Evolutionary conservation across 805 yeast species (phyloP), one percentile per base, ranked within the genome.

Genomic region (Candida taoyuanica): DNA sequence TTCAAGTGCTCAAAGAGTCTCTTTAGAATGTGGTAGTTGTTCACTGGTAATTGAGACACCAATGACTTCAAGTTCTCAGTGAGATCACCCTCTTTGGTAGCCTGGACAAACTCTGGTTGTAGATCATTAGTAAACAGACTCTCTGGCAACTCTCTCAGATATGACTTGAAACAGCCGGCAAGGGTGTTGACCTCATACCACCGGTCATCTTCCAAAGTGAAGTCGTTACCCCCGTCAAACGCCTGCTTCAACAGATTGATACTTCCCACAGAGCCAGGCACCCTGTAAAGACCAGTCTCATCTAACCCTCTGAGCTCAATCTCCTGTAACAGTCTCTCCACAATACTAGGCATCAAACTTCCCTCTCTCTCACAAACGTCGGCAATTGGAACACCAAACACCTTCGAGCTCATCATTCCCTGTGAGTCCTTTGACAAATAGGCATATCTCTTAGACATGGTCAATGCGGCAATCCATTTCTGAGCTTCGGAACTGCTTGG

Each of bases 211-310:
- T 70, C 71, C 47, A 73, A 52, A 5, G 74, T 64, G 36, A 68
- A 67, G 9, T 60, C 60, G 28, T 60, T 62, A 21, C 74, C 74
- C 37, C 73, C 74, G 43, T 72, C 78, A 53, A 78, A 76, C 12
- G 77, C 74, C 25, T 62, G 64, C 50, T 72, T 75, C 43, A 77
- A 59, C 5, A 70, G 63, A 36, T 75, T 72, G 31, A 77, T 75
- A 34, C 76, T 71, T 7, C 78, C 79, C 27, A 74, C 67, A 7
- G 82, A 76, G 5, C 83, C 84, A 1, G 82, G 77, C 24, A 77
- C 68, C 58, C 98, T 76, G 59, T 91, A 91, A 12, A 91, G 68
- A 14, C 98, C 98, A 37, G 86, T 85, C 56, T 89, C 97, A 48
- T 86, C 88, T 20, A 91, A 58, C 1, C 98, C 96, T 37, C 89